phyloP scores from a whole-genome alignment of 192 early-diverging fungal species.

The Linnemannia exigua region DNA sequence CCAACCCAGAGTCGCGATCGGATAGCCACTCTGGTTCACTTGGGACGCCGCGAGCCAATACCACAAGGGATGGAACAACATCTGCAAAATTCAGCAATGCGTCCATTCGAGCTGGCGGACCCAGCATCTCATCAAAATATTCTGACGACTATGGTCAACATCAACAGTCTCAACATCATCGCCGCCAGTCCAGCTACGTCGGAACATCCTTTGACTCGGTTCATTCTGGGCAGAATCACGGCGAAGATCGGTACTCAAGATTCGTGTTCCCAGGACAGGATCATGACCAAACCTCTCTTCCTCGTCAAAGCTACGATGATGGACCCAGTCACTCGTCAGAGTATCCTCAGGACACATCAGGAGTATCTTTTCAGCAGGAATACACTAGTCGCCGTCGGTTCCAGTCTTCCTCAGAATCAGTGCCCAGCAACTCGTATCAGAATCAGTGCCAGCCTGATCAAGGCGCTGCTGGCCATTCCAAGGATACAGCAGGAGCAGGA shows the following conservation, averaged over 20 bases:
- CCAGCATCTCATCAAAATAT: conserved; percentile 46
- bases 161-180: conserved; percentile 14
- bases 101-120: conserved; percentile 8
- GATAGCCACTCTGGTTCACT: conserved; percentile 53
- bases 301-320: conserved; percentile 28
- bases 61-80: conserved; percentile 1
- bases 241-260: conserved; percentile 21
- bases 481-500: not conserved
- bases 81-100: conserved; percentile 15
- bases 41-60: conserved; percentile 31
- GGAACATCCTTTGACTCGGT: conserved; percentile 46
- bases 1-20: conserved; percentile 49
- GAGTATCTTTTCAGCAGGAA: conserved; percentile 10
- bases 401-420: conserved; percentile 15
- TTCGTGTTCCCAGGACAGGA: conserved; percentile 29
- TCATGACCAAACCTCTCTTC: conserved; percentile 22
- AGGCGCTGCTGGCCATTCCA: not conserved
- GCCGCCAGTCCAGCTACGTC: conserved; percentile 28
- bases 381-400: conserved; percentile 5
- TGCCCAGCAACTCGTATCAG: not conserved
- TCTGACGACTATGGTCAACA: conserved; percentile 37
- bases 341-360: not conserved
- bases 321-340: not conserved
- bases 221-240: conserved; percentile 36
- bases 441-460: not conserved